Base-by-base conservation (phyloP, 306 rosid species). In the Dalbergia cultrata region DNA sequence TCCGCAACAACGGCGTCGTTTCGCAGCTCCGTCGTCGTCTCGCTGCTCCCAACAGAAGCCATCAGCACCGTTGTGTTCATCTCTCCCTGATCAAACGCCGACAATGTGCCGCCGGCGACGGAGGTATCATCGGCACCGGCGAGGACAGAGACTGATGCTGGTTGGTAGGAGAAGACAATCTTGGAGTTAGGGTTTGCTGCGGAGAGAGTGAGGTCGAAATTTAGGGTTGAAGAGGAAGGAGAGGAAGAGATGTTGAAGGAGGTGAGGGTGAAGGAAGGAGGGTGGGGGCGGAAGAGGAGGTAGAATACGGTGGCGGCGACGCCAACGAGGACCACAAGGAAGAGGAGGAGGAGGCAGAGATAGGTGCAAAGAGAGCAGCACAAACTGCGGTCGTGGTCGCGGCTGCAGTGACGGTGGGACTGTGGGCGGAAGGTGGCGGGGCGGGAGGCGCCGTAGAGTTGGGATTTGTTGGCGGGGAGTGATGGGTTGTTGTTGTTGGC, bases 341-440 rank as follows among this genome's bases (percentile, higher is more conserved):
- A 9, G 76, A 92, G 21, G 73, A 94, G 9, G 76, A 83, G 56
- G 61, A 89, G 79, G 64, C 87, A 68, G 34, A 89, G 72, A 86
- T 90, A 92, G 81, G 83, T 81, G 78, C 88, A 90, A 72, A 86
- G 81, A 52, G 89, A 86, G 86, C 97, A 88, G 80, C 87, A 90
- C 56, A 92, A 76, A 4, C 91, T 70, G 16, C 94, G 89, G 73
- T 80, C 78, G 84, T 86, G 88, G 31, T 90, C 89, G 43, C 76
- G 80, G 6, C 8, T 17, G 58, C 2, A 73, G 71, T 47, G 3
- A 0, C 7, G 88, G 26, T 70, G 69, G 10, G 90, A 26, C 31
- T 1, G 80, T 72, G 89, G 93, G 6, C 93, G 95, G 44, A 93
- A 97, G 88, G 91, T 92, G 72, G 97, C 54, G 1, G 97, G 97